Evolutionary conservation across 1,284 basidiomycete genomes (phyloP), one percentile per base, ranked within the genome.

Genomic region (Coniferiporia sulphurascens): DNA sequence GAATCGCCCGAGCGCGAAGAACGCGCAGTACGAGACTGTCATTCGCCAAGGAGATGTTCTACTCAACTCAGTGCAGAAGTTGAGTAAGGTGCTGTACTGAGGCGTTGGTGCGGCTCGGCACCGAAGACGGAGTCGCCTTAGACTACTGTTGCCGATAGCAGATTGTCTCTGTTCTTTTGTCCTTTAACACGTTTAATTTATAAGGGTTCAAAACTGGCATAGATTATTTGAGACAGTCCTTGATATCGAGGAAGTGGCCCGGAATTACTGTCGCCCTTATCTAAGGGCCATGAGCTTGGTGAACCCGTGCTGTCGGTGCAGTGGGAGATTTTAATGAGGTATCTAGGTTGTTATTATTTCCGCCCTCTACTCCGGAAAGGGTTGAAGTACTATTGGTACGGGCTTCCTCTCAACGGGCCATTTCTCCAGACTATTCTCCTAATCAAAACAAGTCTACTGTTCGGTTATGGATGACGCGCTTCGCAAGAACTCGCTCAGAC

Each of bases 41-140:
- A 80, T 94, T 65, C 87, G 89, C 73, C 87, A 92, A 71, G 91
- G 92, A 1, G 95, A 98, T 72, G 74, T 93, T n/a, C 73, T 98
- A 60, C 75, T 98, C 58, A 95, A 88, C 68, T 81, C 84, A 60
- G 80, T 91, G 65, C 87, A 89, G 69, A 74, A 86, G 66, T 70
- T 90, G 70, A 89, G 87, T 67, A 89, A 89, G 71, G 87, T 89
- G 27, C 67, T 90, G 72, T 86, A 87, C 71, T 89, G 73, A 69
- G 12, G 17, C 56, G 22, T 46, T 36, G 48, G 19, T 48, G 43
- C 35, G 41, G 34, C 6, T 59, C 48, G 12, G 41, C 17, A 35
- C 21, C 12, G 5, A 10, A 2, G 10, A 12, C 15, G 19, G 55
- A 27, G 15, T 38, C 34, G 15, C 15, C 21, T 35, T 32, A 27